Percentiles rank a stretch among this genome's conserved stretches.
Evolutionary conservation across 805 yeast species (phyloP).

Genomic region (Clavispora vitiphila): DNA sequence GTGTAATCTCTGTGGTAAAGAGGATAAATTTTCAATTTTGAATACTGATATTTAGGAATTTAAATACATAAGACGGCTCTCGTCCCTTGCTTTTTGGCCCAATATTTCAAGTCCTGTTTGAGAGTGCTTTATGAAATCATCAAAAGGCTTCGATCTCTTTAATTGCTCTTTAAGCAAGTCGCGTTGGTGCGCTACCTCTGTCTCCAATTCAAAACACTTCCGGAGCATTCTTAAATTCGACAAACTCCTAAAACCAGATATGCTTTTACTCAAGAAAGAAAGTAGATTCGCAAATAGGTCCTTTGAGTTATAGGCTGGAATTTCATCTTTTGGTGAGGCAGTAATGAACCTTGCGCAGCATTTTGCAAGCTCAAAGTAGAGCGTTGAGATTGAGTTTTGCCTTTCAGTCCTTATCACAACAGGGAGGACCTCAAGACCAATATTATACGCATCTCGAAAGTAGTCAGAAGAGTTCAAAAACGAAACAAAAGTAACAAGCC

Average conservation of each 20-base stretch:
- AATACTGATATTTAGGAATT: not conserved
- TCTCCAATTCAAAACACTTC: conserved; percentile 37
- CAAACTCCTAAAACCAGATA: conserved; percentile 39
- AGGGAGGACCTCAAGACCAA: conserved; percentile 43
- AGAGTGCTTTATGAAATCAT: conserved; percentile 10
- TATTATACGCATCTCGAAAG: conserved; percentile 36
- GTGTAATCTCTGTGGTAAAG: not conserved
- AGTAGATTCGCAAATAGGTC: conserved; percentile 26
- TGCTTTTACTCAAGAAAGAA: conserved; percentile 37
- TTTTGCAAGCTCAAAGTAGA: conserved; percentile 29
- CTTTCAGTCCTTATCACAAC: conserved; percentile 37
- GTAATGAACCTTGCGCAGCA: conserved; percentile 10
- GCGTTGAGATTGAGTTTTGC: conserved; percentile 30
- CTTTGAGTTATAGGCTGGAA: not conserved
- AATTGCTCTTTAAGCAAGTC: conserved; percentile 3
- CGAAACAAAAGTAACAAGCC: conserved; percentile 41
- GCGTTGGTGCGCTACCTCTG: conserved; percentile 21
- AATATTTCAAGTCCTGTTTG: conserved; percentile 10
- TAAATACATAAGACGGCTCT: not conserved
- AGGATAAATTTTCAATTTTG: not conserved
- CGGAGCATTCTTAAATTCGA: conserved; percentile 35
- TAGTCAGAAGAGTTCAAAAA: conserved; percentile 40
- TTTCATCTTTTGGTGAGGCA: not conserved
- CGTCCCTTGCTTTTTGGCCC: conserved; percentile 8
- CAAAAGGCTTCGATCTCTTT: conserved; percentile 7